These are phyloP conservation scores for Metarhizium humberi DNA, from an alignment of 2,329 filamentous ascomycete genomes.

Conservation along the genomic window DNA sequence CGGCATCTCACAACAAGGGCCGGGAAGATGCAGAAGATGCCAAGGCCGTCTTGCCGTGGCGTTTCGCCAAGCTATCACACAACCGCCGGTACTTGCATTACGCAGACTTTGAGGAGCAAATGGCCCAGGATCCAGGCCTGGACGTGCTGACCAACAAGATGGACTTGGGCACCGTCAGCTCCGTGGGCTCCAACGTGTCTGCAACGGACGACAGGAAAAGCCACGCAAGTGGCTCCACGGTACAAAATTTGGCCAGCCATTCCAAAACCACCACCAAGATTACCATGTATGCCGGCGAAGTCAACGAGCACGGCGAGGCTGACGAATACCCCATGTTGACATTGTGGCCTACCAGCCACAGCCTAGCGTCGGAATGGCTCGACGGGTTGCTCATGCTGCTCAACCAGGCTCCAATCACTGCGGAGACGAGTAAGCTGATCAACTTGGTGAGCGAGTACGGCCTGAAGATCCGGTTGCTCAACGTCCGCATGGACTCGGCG, in stretches of 20 bases:
- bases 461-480: slow-evolving; percentile 83
- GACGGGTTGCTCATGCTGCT: slow-evolving; percentile 92
- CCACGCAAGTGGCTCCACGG: slow-evolving; percentile 31
- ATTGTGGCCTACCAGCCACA: slow-evolving; percentile 73
- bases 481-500: slow-evolving; percentile 74
- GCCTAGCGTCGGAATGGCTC: slow-evolving; percentile 88
- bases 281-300: slow-evolving; percentile 59
- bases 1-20: slow-evolving; percentile 29
- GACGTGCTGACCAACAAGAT: slow-evolving; percentile 72
- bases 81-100: slow-evolving; percentile 88
- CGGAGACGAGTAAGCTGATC: slow-evolving; percentile 86
- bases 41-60: slow-evolving; percentile 52
- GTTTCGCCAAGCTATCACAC: slow-evolving; percentile 81
- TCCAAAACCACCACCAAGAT: slow-evolving; percentile 66
- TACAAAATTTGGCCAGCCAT: slow-evolving; percentile 24
- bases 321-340: slow-evolving; percentile 68
- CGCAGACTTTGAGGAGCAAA: slow-evolving; percentile 66
- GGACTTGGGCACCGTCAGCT: slow-evolving; percentile 79
- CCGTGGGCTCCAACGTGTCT: slow-evolving; percentile 87
- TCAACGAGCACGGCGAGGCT: slow-evolving; percentile 22
- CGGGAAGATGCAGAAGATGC: slow-evolving; percentile 15
- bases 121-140: slow-evolving; percentile 56
- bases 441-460: slow-evolving; percentile 82
- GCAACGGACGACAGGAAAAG: slow-evolving; percentile 44
- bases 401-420: slow-evolving; percentile 92